Conservation (phyloP, 2,329 filamentous ascomycete genomes). For the Neoscytalidium dimidiatum region DNA sequence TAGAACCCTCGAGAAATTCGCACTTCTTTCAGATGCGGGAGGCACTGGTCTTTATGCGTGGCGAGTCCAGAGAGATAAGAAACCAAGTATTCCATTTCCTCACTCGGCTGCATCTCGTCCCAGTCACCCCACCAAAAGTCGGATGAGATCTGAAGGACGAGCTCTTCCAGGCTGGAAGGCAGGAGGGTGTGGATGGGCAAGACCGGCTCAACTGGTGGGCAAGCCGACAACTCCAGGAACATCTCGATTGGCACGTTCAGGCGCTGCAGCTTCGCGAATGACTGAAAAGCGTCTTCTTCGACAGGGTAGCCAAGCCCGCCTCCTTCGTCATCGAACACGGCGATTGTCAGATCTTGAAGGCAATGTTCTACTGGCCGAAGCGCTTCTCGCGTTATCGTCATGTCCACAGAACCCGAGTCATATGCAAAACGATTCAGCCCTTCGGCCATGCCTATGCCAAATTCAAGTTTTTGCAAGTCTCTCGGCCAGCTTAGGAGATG, state of each 20-base stretch:
- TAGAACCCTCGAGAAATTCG: not conserved
- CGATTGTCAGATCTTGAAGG: not conserved
- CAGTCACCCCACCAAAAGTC: not conserved
- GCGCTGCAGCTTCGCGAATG: not conserved
- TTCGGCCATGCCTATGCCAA: not conserved
- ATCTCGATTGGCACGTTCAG: not conserved
- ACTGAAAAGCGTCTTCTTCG: not conserved
- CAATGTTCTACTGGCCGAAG: not conserved
- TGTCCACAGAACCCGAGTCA: not conserved
- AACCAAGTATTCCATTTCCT: not conserved
- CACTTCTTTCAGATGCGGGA: not conserved
- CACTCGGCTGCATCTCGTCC: not conserved
- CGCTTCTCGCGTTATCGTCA: not conserved
- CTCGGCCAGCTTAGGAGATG: slow-evolving; percentile 1
- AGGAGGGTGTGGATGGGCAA: not conserved
- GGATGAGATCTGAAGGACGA: not conserved
- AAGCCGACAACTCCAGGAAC: not conserved
- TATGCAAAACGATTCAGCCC: not conserved
- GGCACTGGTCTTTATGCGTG: not conserved
- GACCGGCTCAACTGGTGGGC: not conserved
- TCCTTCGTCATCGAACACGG: not conserved
- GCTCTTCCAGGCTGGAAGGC: not conserved
- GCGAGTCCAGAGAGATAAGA: not conserved
- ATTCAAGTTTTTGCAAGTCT: not conserved
- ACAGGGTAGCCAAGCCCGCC: not conserved